phyloP scores from a whole-genome alignment of 495 filamentous ascomycete genomes.

The Bryoglossum gracile region DNA sequence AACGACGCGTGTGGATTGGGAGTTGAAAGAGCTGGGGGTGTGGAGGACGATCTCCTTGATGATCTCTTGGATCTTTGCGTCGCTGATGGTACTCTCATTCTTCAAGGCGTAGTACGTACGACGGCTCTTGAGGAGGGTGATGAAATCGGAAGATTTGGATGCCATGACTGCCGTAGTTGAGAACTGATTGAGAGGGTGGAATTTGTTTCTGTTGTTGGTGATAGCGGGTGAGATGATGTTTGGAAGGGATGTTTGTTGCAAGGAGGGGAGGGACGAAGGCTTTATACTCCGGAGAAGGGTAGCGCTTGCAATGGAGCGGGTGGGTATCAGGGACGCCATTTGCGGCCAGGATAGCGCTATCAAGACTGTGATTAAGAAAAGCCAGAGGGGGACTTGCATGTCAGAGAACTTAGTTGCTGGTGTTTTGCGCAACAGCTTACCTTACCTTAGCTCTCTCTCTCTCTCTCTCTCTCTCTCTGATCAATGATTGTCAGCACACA shows the following conservation, averaged over 20 bases:
- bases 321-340: conserved; percentile 10
- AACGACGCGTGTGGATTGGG: conserved; percentile 53
- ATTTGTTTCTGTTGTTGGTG: too few relatives aligned
- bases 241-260: not conserved
- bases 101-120: conserved; percentile 53
- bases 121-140: conserved; percentile 47
- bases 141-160: conserved; percentile 25
- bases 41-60: conserved; percentile 46
- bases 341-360: conserved; percentile 11
- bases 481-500: too few relatives aligned
- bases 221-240: not conserved
- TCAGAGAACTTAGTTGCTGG: too few relatives aligned
- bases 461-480: too few relatives aligned
- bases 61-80: conserved; percentile 48
- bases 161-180: not conserved
- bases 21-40: conserved; percentile 58
- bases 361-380: conserved; percentile 3
- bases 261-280: not conserved
- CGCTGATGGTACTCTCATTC: conserved; percentile 46
- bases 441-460: too few relatives aligned
- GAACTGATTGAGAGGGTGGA: not conserved
- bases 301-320: not conserved
- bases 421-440: too few relatives aligned
- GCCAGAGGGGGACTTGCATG: conserved; percentile 16
- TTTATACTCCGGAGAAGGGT: not conserved